phyloP scores from a whole-genome alignment of 192 early-diverging fungal species.

The Linnemannia hyalina region DNA sequence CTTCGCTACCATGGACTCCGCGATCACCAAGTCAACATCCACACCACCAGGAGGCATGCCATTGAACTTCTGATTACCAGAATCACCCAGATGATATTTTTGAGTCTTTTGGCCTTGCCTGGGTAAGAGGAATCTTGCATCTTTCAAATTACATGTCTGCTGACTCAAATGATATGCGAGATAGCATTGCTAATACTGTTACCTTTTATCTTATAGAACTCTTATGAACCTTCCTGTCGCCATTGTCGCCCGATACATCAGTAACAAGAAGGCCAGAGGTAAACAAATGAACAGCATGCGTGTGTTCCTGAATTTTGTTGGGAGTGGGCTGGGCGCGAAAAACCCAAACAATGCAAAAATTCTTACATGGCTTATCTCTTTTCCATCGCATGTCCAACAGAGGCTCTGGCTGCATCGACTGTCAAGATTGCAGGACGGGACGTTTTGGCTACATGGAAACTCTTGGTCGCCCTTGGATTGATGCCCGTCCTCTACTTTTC shows the following conservation, averaged over 20 bases:
- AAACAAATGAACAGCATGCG: neutral
- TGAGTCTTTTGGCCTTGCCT: constrained; percentile 86
- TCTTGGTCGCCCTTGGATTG: constrained; percentile 81
- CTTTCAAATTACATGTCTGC: too few relatives aligned
- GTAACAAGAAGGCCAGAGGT: constrained; percentile 68
- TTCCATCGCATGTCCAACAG: constrained; percentile 29
- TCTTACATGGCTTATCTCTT: neutral
- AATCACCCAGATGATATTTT: constrained; percentile 74
- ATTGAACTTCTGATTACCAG: constrained; percentile 80
- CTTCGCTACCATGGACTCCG: constrained; percentile 93
- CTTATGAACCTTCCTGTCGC: constrained; percentile 70
- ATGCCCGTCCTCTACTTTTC: constrained; percentile 80
- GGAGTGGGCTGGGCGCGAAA: constrained; percentile 3
- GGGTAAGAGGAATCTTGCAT: constrained; percentile 66
- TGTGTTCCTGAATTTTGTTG: neutral
- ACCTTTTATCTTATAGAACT: constrained; percentile 37
- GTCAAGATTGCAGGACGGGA: constrained; percentile 97
- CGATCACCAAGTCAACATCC: constrained; percentile 96
- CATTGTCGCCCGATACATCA: constrained; percentile 67
- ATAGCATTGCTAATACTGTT: neutral
- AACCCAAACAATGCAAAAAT: neutral
- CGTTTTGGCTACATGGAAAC: constrained; percentile 97
- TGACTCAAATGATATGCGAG: neutral
- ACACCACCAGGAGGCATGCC: constrained; percentile 75
- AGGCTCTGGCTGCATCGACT: constrained; percentile 88